phyloP scores from a whole-genome alignment of 1,284 basidiomycete species.

The Schizophyllum commune region DNA sequence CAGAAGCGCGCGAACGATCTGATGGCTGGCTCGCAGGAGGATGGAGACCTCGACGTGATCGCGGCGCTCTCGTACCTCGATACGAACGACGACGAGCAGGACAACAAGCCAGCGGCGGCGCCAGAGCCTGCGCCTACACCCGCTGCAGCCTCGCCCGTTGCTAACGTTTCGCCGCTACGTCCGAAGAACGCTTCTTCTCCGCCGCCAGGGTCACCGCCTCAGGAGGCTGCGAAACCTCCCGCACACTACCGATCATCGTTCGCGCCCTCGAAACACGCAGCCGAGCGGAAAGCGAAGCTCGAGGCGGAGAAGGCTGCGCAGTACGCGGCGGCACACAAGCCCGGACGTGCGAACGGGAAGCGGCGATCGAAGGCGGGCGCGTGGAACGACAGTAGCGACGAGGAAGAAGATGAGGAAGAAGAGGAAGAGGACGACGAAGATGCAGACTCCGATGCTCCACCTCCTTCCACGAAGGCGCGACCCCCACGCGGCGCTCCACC shows the following conservation, averaged over 20 bases:
- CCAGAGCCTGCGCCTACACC: background rate
- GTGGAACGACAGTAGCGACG: slow-evolving; percentile 73
- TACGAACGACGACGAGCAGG: slow-evolving; percentile 32
- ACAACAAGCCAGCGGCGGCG: slow-evolving; percentile 12
- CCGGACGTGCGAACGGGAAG: slow-evolving; percentile 62
- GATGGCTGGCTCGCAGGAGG: slow-evolving; percentile 25
- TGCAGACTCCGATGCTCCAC: slow-evolving; percentile 52
- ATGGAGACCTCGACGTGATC: slow-evolving; percentile 59
- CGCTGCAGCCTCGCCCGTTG: slow-evolving; percentile 13
- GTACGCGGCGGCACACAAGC: slow-evolving; percentile 63
- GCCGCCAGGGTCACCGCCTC: slow-evolving; percentile 21
- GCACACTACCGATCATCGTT: slow-evolving; percentile 70
- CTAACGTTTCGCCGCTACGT: slow-evolving; percentile 21
- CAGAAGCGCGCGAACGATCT: slow-evolving; percentile 5
- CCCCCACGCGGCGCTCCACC: background rate
- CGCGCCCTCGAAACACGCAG: slow-evolving; percentile 73
- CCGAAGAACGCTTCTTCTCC: slow-evolving; percentile 7
- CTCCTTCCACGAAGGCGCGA: slow-evolving; percentile 21
- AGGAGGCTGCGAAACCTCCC: slow-evolving; percentile 15
- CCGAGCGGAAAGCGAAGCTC: slow-evolving; percentile 73
- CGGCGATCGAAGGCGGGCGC: slow-evolving; percentile 35
- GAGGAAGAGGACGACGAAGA: slow-evolving; percentile 72
- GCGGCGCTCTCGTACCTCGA: slow-evolving; percentile 73
- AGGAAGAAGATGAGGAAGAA: slow-evolving; percentile 76
- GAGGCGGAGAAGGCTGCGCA: slow-evolving; percentile 77